These are phyloP conservation scores for Leccinum imitatum DNA, from an alignment of 768 basidiomycete genomes.

Conservation along the genomic window DNA sequence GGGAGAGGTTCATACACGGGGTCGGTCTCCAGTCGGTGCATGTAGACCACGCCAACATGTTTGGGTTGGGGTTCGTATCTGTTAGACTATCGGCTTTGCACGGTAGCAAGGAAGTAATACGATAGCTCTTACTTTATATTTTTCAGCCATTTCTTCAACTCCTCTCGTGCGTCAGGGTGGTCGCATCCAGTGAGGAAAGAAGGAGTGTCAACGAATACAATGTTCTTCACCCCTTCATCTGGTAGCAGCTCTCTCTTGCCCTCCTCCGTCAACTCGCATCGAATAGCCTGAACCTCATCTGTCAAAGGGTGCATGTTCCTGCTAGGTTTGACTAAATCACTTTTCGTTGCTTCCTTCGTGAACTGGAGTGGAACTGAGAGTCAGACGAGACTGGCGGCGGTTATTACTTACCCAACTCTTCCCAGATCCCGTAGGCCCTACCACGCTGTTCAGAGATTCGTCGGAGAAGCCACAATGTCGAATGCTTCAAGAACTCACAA, in stretches of 20 bases:
- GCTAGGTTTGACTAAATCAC: conserved; percentile 1
- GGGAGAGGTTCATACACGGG: conserved; percentile 8
- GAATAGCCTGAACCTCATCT: conserved; percentile 10
- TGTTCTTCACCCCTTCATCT: conserved; percentile 3
- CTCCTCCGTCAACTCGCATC: conserved; percentile 14
- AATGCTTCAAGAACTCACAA: conserved; percentile 13
- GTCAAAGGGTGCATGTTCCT: conserved; percentile 13
- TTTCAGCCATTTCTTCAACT: conserved; percentile 6
- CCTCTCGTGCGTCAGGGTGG: conserved; percentile 2
- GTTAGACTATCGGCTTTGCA: neutral
- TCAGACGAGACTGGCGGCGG: neutral
- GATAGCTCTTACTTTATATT: neutral
- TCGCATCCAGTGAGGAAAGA: conserved; percentile 19
- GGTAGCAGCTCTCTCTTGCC: neutral
- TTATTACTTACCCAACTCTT: conserved; percentile 20
- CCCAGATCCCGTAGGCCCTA: conserved; percentile 20
- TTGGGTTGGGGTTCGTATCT: conserved; percentile 5
- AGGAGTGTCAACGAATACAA: conserved; percentile 25
- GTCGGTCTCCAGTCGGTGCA: conserved; percentile 19
- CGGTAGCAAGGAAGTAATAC: neutral
- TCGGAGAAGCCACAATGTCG: neutral
- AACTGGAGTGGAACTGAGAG: conserved; percentile 11
- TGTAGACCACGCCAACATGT: conserved; percentile 18
- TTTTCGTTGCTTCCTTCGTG: conserved; percentile 10
- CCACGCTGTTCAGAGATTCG: conserved; percentile 4